A percentile compares a stretch with the other conserved stretches of the same genome.
phyloP scores from a whole-genome alignment of 23 red algal species.

The Gracilaria caudata region DNA sequence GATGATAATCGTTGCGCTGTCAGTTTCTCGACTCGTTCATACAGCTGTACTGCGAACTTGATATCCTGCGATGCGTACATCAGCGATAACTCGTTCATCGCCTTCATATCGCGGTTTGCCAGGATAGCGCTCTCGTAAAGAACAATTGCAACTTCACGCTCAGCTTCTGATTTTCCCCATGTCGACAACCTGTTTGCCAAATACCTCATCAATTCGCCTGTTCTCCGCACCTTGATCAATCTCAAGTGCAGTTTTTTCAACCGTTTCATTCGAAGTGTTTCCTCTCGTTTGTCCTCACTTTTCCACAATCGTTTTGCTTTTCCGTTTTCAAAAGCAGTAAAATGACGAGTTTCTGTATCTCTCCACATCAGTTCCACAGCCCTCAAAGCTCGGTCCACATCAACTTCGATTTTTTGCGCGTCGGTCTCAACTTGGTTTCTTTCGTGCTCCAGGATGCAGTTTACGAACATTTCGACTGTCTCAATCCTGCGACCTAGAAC shows the following conservation, averaged over 20 bases:
- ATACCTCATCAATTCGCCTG: constrained; percentile 54
- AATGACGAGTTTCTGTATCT: constrained; percentile 40
- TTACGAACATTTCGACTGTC: constrained; percentile 43
- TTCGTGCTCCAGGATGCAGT: constrained; percentile 21
- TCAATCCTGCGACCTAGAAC: constrained; percentile 37
- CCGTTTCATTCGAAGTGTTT: constrained; percentile 32
- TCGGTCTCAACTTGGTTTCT: not conserved
- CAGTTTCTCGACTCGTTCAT: constrained; percentile 7
- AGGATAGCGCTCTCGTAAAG: constrained; percentile 66
- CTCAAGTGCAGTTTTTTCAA: constrained; percentile 35
- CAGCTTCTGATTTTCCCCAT: constrained; percentile 38
- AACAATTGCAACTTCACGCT: constrained; percentile 28
- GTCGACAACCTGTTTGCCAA: constrained; percentile 43
- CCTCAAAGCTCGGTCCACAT: constrained; percentile 35
- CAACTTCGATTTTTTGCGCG: constrained; percentile 16
- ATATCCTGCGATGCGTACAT: constrained; percentile 9
- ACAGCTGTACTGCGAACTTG: constrained; percentile 17
- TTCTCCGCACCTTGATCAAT: constrained; percentile 26
- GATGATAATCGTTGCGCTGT: too few species aligned
- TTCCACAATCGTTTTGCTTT: constrained; percentile 38
- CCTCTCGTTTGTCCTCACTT: constrained; percentile 6
- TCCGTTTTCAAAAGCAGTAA: constrained; percentile 8
- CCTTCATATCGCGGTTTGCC: constrained; percentile 40
- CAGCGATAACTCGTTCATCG: constrained; percentile 44
- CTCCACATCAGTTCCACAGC: constrained; percentile 53